phyloP scores from a whole-genome alignment of 2,329 filamentous ascomycete species.

The Aspergillus tubingensis region DNA sequence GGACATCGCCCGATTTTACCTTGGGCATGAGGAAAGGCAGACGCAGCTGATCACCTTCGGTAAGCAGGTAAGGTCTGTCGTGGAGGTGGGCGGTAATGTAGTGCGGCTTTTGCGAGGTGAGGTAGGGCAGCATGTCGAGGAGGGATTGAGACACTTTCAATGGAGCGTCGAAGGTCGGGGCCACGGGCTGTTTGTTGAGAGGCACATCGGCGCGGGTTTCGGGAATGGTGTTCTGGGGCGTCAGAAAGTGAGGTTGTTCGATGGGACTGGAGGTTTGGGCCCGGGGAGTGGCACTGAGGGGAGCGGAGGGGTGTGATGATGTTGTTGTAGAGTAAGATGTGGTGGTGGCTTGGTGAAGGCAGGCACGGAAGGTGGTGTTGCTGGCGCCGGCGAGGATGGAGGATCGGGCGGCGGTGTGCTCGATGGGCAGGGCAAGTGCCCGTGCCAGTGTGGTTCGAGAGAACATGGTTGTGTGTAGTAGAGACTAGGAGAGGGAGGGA shows the following conservation, averaged over 20 bases:
- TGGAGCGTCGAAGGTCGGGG: slow-evolving; percentile 40
- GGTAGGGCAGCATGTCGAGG: slow-evolving; percentile 46
- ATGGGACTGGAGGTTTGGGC: slow-evolving; percentile 26
- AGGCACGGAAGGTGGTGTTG: slow-evolving; percentile 38
- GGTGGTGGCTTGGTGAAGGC: slow-evolving; percentile 43
- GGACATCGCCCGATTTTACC: slow-evolving; percentile 76
- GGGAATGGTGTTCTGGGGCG: slow-evolving; percentile 16
- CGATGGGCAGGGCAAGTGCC: slow-evolving; percentile 32
- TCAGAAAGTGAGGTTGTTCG: slow-evolving; percentile 16
- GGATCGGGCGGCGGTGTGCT: slow-evolving; percentile 16
- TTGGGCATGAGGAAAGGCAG: slow-evolving; percentile 78
- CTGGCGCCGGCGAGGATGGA: slow-evolving; percentile 23
- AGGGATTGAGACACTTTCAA: slow-evolving; percentile 46
- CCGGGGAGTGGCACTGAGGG: slow-evolving; percentile 29
- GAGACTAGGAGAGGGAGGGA: not conserved
- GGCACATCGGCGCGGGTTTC: slow-evolving; percentile 29
- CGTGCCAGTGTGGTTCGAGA: slow-evolving; percentile 37
- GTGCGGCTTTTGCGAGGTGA: slow-evolving; percentile 48
- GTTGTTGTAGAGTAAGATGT: slow-evolving; percentile 22
- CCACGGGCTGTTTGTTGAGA: slow-evolving; percentile 37
- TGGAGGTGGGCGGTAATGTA: slow-evolving; percentile 53
- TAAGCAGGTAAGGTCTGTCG: slow-evolving; percentile 53
- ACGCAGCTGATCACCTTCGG: slow-evolving; percentile 69
- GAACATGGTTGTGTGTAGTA: slow-evolving; percentile 34
- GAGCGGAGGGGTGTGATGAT: slow-evolving; percentile 36